Evolutionary conservation across 352 stramenopile species (phyloP).

Genomic region (Phytopythium sindhum): DNA sequence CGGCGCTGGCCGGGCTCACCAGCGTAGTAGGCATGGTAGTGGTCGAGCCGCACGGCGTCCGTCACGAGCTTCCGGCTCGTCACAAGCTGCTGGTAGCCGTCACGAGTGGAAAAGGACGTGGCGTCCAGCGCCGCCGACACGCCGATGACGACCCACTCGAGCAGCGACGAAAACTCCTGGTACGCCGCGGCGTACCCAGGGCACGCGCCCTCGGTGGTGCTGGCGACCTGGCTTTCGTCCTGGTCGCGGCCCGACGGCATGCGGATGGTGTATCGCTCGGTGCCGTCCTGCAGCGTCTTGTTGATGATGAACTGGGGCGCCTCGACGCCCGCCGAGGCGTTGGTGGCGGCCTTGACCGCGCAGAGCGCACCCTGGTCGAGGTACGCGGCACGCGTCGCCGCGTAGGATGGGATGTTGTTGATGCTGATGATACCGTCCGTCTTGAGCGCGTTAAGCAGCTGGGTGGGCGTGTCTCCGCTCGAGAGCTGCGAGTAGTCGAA

Average conservation of each 20-base stretch:
- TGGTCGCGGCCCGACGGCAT: conserved; percentile 39
- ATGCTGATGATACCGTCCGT: conserved; percentile 67
- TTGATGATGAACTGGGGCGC: conserved; percentile 38
- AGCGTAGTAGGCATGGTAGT: conserved; percentile 60
- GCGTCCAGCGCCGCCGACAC: conserved; percentile 42
- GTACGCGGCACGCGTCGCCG: conserved; percentile 36
- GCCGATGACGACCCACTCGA: conserved; percentile 44
- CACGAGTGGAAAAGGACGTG: conserved; percentile 35
- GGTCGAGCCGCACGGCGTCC: conserved; percentile 53
- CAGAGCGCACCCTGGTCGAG: conserved; percentile 44
- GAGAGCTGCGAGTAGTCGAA: conserved; percentile 54
- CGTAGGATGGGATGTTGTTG: conserved; percentile 55
- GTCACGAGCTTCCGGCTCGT: conserved; percentile 48
- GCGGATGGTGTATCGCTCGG: conserved; percentile 70
- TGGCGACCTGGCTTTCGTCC: conserved; percentile 13
- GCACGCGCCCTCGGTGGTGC: conserved; percentile 28
- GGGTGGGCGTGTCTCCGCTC: conserved; percentile 23
- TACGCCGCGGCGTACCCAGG: conserved; percentile 39
- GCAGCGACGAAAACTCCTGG: conserved; percentile 33
- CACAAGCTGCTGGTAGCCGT: conserved; percentile 32
- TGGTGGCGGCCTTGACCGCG: conserved; percentile 27
- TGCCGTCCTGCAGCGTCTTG: conserved; percentile 63
- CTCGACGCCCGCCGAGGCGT: conserved; percentile 13
- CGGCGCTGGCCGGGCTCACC: conserved; percentile 6
- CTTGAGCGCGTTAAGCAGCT: conserved; percentile 52